These are phyloP conservation scores for Dovyalis caffra DNA, from an alignment of 345 rosid species.

Conservation along the genomic window DNA sequence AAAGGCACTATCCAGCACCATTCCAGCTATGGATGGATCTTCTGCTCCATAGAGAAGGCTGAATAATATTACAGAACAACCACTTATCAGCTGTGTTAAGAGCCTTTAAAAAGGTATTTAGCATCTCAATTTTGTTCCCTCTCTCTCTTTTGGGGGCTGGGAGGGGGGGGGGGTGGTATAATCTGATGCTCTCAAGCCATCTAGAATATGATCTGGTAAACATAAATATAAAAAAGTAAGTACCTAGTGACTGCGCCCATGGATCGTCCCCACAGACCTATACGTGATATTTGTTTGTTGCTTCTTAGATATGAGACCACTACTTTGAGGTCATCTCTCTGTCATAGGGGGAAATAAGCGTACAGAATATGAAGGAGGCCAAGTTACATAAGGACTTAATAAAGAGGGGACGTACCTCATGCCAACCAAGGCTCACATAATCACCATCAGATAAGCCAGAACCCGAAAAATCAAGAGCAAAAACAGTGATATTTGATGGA, in stretches of 20 bases:
- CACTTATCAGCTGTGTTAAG: not conserved
- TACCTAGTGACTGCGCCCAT: constrained; percentile 99
- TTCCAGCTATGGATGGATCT: constrained; percentile 36
- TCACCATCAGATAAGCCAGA: constrained; percentile 41
- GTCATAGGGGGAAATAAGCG: constrained; percentile 24
- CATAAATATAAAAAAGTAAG: constrained; percentile 21
- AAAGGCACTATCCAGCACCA: constrained; percentile 42
- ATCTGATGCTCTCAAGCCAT: too few relatives aligned
- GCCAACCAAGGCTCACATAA: constrained; percentile 42
- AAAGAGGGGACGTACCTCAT: constrained; percentile 26
- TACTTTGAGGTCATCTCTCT: constrained; percentile 91
- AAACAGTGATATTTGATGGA: constrained; percentile 36
- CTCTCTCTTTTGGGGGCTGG: too few relatives aligned
- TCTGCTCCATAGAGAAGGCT: constrained; percentile 42
- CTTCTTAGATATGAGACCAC: constrained; percentile 82
- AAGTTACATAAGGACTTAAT: not conserved
- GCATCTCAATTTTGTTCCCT: not conserved
- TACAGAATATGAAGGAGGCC: constrained; percentile 2
- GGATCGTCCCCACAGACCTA: constrained; percentile 99
- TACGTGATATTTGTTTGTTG: constrained; percentile 63
- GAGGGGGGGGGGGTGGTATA: too few relatives aligned
- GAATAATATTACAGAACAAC: constrained; percentile 7
- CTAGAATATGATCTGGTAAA: not conserved
- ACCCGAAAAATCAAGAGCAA: constrained; percentile 36
- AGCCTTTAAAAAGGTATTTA: not conserved